Base-by-base conservation (phyloP, 1,139 yeast genomes). In the Debaryomyces sp. region DNA sequence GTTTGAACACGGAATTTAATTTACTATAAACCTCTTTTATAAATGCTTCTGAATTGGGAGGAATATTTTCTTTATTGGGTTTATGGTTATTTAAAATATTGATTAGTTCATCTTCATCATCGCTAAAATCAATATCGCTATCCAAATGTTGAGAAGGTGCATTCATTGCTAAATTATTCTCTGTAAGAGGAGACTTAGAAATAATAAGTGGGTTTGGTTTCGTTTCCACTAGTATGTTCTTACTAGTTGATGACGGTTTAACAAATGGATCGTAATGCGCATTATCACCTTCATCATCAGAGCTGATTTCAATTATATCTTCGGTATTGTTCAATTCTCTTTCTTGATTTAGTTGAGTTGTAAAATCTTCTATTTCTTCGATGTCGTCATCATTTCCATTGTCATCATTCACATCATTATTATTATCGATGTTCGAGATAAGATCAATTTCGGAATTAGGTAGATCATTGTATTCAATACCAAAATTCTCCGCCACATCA, bases 1-100 rank as follows among this genome's bases (percentile, higher is more conserved):
- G 66, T 39, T 83, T 80, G 65, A 95, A 95, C 2, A 78, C 80
- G 9, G 76, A 65, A 29, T 75, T 76, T 39, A 94, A 72, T 9
- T 82, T 78, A 2, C 67, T 64, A 56, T 78, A 75, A 1, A 90
- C 87, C 50, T 92, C 98, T 1, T 70, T 62, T 1, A 75, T 71
- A 40, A 71, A 73, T 1, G 56, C 50, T 45, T 66, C 77, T 3
- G 72, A 61, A 2, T 77, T 78, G 2, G 73, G 68, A 21, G 69
- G 63, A 9, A 52, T 52, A 12, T 51, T 55, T 49, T 47, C 58
- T 42, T 52, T 58, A 42, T 43, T 54, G 48, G 41, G 46, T 24
- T 33, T 46, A n/a, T 42, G 49, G 17, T 32, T 56, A 41, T 55
- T 58, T 39, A 66, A 56, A 17, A 63, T 55, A 38, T 61, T 58